Evolutionary conservation across 495 filamentous ascomycete genomes (phyloP).

Genomic region (Aspergillus steynii): DNA sequence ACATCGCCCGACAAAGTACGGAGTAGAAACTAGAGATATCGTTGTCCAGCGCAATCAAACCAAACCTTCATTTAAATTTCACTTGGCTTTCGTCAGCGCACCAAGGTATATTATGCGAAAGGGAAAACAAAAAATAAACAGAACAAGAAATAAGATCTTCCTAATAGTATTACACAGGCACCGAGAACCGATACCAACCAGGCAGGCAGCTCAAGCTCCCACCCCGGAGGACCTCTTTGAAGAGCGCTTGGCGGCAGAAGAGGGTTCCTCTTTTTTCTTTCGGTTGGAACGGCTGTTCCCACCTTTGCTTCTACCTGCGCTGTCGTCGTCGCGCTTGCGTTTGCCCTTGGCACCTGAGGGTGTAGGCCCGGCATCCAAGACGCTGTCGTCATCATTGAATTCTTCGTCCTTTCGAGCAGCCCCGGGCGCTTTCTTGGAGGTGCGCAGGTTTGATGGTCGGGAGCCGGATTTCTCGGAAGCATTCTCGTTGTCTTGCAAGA

Average conservation of each 20-base stretch:
- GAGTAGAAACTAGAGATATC: too few species aligned
- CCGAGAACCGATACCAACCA: neutral
- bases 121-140: neutral
- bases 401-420: conserved; percentile 51
- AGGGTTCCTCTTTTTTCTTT: conserved; percentile 63
- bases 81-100: neutral
- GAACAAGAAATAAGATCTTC: neutral
- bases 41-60: too few species aligned
- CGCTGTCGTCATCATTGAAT: conserved; percentile 53
- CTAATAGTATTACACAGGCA: conserved; percentile 1
- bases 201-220: conserved; percentile 16
- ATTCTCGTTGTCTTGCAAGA: conserved; percentile 76
- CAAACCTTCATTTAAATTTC: neutral
- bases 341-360: conserved; percentile 43
- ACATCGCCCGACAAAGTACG: neutral
- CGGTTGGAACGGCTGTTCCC: conserved; percentile 59
- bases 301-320: conserved; percentile 69
- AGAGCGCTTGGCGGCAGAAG: conserved; percentile 29
- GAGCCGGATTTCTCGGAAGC: conserved; percentile 59
- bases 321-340: conserved; percentile 67
- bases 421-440: conserved; percentile 41
- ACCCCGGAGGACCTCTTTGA: conserved; percentile 35
- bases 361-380: conserved; percentile 41
- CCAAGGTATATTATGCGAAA: neutral
- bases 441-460: conserved; percentile 39